These are phyloP conservation scores for Hyphodiscus sp. DNA, from an alignment of 2,329 filamentous ascomycete species.

Conservation along the genomic window DNA sequence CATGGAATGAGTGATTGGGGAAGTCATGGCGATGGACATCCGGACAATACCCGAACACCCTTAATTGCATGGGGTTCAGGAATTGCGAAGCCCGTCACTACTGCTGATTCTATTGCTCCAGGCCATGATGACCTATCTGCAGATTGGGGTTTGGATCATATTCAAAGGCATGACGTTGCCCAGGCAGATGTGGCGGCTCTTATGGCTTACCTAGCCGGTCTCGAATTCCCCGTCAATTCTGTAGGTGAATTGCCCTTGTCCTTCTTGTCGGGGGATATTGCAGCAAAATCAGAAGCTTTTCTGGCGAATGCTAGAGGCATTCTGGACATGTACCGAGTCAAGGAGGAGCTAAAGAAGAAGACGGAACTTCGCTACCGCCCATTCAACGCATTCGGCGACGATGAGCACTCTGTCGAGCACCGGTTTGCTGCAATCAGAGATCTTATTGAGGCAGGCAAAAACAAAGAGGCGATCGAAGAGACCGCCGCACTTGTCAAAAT, in stretches of 20 bases:
- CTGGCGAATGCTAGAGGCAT: slow-evolving; percentile 81
- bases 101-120: slow-evolving; percentile 50
- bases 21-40: slow-evolving; percentile 97
- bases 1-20: slow-evolving; percentile 99
- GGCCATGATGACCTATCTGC: slow-evolving; percentile 90
- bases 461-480: slow-evolving; percentile 72
- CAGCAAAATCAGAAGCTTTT: slow-evolving; percentile 77
- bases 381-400: slow-evolving; percentile 62
- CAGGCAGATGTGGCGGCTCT: slow-evolving; percentile 92
- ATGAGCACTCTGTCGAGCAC: slow-evolving; percentile 59
- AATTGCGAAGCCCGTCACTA: slow-evolving; percentile 65
- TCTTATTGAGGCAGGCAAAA: slow-evolving; percentile 59
- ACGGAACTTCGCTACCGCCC: slow-evolving; percentile 72
- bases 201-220: slow-evolving; percentile 86
- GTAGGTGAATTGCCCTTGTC: slow-evolving; percentile 86
- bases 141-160: slow-evolving; percentile 76
- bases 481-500: slow-evolving; percentile 71
- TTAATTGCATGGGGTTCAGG: slow-evolving; percentile 92
- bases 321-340: slow-evolving; percentile 92
- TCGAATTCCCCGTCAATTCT: slow-evolving; percentile 92
- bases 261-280: slow-evolving; percentile 65
- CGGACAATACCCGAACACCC: slow-evolving; percentile 92
- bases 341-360: slow-evolving; percentile 76
- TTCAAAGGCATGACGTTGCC: slow-evolving; percentile 82
- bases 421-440: slow-evolving; percentile 61